phyloP scores from a whole-genome alignment of 2,329 filamentous ascomycete genomes.

The Plenodomus lindquistii region DNA sequence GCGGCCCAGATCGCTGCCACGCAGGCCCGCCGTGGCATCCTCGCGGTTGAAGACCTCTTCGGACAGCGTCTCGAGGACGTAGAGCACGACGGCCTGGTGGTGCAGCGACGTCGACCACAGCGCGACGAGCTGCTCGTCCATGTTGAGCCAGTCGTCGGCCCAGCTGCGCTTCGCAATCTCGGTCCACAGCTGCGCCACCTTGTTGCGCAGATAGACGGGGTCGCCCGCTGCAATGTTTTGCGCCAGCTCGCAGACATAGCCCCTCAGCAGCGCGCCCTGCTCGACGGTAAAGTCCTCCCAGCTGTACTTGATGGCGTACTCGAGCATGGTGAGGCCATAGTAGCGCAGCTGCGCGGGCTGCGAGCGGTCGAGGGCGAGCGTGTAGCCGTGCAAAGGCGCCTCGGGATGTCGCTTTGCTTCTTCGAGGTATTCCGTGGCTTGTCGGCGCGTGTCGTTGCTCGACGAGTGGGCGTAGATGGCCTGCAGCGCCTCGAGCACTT shows the following conservation, averaged over 20 bases:
- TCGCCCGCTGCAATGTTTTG: conserved; percentile 72
- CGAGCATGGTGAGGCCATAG: conserved; percentile 89
- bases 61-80: conserved; percentile 85
- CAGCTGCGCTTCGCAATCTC: conserved; percentile 92
- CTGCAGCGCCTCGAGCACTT: conserved; percentile 82
- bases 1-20: conserved; percentile 82
- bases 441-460: conserved; percentile 76
- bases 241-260: conserved; percentile 79
- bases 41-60: conserved; percentile 94
- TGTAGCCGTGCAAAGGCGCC: conserved; percentile 83
- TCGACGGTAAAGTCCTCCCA: conserved; percentile 74
- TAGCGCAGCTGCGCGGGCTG: conserved; percentile 85
- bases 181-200: conserved; percentile 91
- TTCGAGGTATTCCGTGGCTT: conserved; percentile 86
- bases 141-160: conserved; percentile 91
- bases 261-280: conserved; percentile 70
- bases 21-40: conserved; percentile 80
- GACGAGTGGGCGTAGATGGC: conserved; percentile 84
- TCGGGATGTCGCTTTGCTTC: conserved; percentile 76
- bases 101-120: conserved; percentile 70
- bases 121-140: conserved; percentile 81
- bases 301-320: conserved; percentile 83
- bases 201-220: conserved; percentile 84
- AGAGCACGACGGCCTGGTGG: conserved; percentile 85
- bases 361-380: conserved; percentile 72